A percentile compares a stretch with the other conserved stretches of the same genome.
Evolutionary conservation across 495 filamentous ascomycete species (phyloP).

Genomic region (Aspergillus coremiiformis): DNA sequence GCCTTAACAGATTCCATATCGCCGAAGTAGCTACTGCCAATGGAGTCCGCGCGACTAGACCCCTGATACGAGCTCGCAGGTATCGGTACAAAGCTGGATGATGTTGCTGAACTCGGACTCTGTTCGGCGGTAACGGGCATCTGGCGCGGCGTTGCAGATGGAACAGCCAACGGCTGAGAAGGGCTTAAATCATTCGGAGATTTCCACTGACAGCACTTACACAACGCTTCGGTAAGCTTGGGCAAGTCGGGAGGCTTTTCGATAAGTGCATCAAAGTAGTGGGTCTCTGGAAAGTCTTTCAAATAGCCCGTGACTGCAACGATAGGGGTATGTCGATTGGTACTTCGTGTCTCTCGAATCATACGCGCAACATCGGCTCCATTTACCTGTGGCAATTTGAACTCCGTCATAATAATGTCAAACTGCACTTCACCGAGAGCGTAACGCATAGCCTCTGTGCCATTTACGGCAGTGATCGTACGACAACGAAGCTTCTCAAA

Average conservation of each 20-base stretch:
- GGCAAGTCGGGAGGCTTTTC: slow-evolving; percentile 90
- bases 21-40: slow-evolving; percentile 77
- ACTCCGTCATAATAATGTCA: slow-evolving; percentile 97
- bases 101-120: slow-evolving; percentile 74
- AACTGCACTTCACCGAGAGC: slow-evolving; percentile 88
- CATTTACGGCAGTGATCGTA: slow-evolving; percentile 84
- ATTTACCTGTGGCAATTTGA: slow-evolving; percentile 87
- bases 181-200: slow-evolving; percentile 48
- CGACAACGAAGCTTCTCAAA: slow-evolving; percentile 92
- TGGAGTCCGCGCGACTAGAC: slow-evolving; percentile 76
- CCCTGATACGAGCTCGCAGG: slow-evolving; percentile 68
- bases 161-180: slow-evolving; percentile 47
- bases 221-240: slow-evolving; percentile 79
- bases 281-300: slow-evolving; percentile 86
- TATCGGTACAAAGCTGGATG: slow-evolving; percentile 63
- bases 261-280: slow-evolving; percentile 89
- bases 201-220: slow-evolving; percentile 88
- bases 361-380: slow-evolving; percentile 93
- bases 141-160: slow-evolving; percentile 53
- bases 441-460: slow-evolving; percentile 82
- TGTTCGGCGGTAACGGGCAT: slow-evolving; percentile 59
- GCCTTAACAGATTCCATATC: slow-evolving; percentile 71
- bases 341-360: slow-evolving; percentile 91
- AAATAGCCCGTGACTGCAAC: slow-evolving; percentile 96
- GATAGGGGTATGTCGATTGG: slow-evolving; percentile 90